Conservation (phyloP, 2,329 filamentous ascomycete species). For the Colletotrichum camelliae region DNA sequence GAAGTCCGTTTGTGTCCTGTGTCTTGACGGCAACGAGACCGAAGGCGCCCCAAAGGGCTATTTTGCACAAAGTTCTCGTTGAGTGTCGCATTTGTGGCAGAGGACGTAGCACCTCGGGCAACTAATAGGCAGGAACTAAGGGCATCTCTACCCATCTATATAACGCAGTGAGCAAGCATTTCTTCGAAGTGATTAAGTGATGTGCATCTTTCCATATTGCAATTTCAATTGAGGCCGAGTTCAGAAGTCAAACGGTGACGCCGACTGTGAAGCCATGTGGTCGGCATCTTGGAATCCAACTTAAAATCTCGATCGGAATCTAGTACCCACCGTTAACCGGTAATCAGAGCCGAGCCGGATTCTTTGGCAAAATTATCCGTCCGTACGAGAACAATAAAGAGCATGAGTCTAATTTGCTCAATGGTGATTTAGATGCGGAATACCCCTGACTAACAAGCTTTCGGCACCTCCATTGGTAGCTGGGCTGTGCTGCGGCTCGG, state of each 20-base stretch:
- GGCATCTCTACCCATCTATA: background rate
- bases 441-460: background rate
- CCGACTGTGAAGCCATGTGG: background rate
- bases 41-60: background rate
- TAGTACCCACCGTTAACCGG: background rate
- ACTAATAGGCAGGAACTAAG: accelerated
- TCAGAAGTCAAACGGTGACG: background rate
- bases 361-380: background rate
- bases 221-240: background rate
- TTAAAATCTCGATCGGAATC: background rate
- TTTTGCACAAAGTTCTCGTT: background rate
- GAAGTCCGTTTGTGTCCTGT: background rate
- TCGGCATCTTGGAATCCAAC: background rate
- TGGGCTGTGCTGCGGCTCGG: background rate
- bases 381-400: background rate
- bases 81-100: background rate
- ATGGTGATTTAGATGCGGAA: background rate
- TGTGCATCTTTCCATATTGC: background rate
- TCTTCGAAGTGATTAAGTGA: accelerated
- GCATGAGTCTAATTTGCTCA: background rate
- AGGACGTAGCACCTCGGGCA: background rate
- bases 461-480: background rate
- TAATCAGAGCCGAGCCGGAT: background rate
- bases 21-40: background rate
- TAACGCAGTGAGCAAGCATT: background rate